These are phyloP conservation scores for Primulina huaijiensis DNA, from an alignment of 257 asterid genomes.

Conservation along the genomic window DNA sequence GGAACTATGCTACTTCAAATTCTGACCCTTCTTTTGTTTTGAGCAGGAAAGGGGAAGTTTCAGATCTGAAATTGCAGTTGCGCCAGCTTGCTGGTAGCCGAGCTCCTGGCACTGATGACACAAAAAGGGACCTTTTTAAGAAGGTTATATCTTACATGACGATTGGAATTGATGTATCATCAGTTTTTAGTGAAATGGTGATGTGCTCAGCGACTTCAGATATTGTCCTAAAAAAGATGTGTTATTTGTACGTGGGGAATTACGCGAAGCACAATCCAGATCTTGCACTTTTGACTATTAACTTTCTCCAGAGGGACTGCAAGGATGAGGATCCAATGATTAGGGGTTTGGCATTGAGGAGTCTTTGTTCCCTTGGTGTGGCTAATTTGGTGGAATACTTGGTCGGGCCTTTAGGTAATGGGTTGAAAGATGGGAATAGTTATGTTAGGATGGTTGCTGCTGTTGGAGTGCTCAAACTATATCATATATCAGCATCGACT, in stretches of 20 bases:
- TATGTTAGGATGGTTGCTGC: constrained; percentile 90
- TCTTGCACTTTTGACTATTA: constrained; percentile 89
- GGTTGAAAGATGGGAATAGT: constrained; percentile 86
- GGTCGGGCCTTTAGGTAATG: constrained; percentile 87
- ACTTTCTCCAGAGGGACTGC: constrained; percentile 96
- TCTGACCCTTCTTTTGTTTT: constrained; percentile 28
- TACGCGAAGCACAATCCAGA: constrained; percentile 96
- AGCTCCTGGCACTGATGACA: constrained; percentile 92
- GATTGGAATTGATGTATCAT: constrained; percentile 88
- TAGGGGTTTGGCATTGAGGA: constrained; percentile 96
- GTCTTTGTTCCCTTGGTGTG: constrained; percentile 95
- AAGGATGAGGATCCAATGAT: constrained; percentile 99
- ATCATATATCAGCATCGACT: constrained; percentile 78
- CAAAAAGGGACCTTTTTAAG: constrained; percentile 89
- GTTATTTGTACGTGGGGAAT: constrained; percentile 91
- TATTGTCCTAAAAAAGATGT: constrained; percentile 96
- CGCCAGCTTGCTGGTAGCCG: constrained; percentile 94
- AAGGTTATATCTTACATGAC: constrained; percentile 98
- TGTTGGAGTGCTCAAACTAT: constrained; percentile 84
- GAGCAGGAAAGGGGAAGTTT: constrained; percentile 90
- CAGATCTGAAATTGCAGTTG: constrained; percentile 91
- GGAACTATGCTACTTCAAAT: constrained; percentile 11
- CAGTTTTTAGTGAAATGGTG: constrained; percentile 97
- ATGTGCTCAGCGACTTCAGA: constrained; percentile 99
- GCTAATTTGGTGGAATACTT: constrained; percentile 94